Conservation (phyloP, 2,329 filamentous ascomycete species). For the Alternaria triticina region DNA sequence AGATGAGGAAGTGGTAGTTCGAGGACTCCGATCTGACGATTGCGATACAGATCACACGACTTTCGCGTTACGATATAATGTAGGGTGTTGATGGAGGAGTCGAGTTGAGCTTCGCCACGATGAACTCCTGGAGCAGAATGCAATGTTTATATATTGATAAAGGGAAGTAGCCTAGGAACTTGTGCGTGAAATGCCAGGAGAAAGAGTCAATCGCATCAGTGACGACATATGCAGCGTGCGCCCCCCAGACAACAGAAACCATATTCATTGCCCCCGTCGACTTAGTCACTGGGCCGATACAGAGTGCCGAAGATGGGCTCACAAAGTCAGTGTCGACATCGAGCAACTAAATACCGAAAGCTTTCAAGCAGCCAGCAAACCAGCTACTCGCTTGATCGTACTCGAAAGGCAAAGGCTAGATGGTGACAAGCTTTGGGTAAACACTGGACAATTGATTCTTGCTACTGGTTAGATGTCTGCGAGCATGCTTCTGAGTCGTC, state of each 20-base stretch:
- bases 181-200: not conserved
- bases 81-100: too few species aligned
- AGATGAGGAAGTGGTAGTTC: not conserved
- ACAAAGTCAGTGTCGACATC: not conserved
- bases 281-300: not conserved
- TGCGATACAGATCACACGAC: not conserved
- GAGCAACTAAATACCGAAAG: not conserved
- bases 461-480: not conserved
- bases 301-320: not conserved
- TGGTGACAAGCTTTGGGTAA: not conserved
- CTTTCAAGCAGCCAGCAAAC: not conserved
- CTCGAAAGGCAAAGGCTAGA: not conserved
- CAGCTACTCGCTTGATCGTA: not conserved
- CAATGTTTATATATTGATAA: not conserved
- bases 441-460: not conserved
- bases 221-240: not conserved
- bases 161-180: not conserved
- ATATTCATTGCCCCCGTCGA: not conserved
- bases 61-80: not conserved
- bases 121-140: not conserved
- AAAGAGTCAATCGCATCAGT: too few species aligned
- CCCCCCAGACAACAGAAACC: not conserved
- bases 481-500: not conserved
- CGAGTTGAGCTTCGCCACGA: not conserved
- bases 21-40: not conserved